Percentiles rank a stretch among this genome's conserved stretches.
Evolutionary conservation across 2,329 filamentous ascomycete genomes (phyloP).

Genomic region (Pyricularia sp.): DNA sequence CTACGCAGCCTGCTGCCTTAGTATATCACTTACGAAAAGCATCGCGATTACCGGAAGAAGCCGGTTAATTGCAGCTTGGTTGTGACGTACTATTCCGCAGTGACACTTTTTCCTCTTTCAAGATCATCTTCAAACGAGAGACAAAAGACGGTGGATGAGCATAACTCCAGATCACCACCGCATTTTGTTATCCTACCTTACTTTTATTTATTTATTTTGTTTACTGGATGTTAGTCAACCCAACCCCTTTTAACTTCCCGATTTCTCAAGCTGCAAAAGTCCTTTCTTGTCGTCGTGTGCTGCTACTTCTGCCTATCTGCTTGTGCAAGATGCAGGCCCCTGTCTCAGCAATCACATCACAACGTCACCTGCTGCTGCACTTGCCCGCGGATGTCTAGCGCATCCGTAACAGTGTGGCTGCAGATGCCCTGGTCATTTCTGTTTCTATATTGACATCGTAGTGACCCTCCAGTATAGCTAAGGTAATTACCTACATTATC

Average conservation of each 20-base stretch:
- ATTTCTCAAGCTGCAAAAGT: neutral
- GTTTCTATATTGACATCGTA: neutral
- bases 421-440: neutral
- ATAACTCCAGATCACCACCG: neutral
- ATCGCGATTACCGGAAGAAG: neutral
- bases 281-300: neutral
- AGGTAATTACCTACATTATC: neutral
- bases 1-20: neutral
- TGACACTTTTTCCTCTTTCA: neutral
- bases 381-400: neutral
- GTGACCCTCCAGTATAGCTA: neutral
- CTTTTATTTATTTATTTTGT: neutral
- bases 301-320: neutral
- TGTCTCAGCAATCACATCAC: neutral
- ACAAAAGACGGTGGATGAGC: neutral
- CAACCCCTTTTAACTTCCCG: neutral
- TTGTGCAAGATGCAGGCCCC: neutral
- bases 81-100: neutral
- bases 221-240: neutral
- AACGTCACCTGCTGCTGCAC: neutral
- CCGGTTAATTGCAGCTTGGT: neutral
- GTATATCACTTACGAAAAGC: neutral
- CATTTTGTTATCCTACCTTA: too few relatives aligned
- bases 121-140: neutral
- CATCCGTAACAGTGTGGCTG: neutral